Conservation (phyloP, 2,329 filamentous ascomycete genomes). For the Catunica adiposa region DNA sequence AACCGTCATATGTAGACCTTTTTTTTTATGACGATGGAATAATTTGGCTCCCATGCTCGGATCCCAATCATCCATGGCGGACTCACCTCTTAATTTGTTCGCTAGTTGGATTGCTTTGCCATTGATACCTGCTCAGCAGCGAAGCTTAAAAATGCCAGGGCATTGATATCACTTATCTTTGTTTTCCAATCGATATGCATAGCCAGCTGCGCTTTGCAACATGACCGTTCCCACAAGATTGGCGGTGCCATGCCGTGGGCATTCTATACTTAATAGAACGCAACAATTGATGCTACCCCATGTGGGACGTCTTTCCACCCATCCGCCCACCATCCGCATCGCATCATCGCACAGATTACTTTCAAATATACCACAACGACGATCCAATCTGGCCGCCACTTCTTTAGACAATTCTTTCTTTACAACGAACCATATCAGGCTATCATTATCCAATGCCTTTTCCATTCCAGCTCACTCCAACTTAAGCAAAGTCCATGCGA, state of each 20-base stretch:
- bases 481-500: conserved; percentile 4
- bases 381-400: neutral
- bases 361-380: conserved; percentile 2
- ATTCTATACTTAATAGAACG: conserved; percentile 7
- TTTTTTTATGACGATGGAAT: neutral
- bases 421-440: conserved; percentile 8
- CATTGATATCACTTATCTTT: neutral
- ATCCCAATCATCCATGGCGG: neutral
- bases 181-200: conserved; percentile 10
- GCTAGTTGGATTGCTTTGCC: neutral
- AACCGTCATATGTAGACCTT: neutral
- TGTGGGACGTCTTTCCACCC: neutral
- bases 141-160: neutral
- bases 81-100: neutral
- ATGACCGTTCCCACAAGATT: conserved; percentile 13
- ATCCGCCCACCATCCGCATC: neutral
- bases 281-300: neutral
- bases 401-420: conserved; percentile 12
- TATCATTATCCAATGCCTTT: conserved; percentile 10
- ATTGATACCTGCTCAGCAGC: neutral
- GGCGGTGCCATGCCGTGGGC: conserved; percentile 7
- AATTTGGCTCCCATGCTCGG: neutral
- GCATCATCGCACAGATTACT: neutral
- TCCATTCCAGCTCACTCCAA: conserved; percentile 4
- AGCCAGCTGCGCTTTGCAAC: conserved; percentile 6